Percentiles rank a stretch among this genome's conserved stretches.
These are phyloP conservation scores for Fusarium robinianum DNA, from an alignment of 2,329 filamentous ascomycete genomes.

Conservation along the genomic window DNA sequence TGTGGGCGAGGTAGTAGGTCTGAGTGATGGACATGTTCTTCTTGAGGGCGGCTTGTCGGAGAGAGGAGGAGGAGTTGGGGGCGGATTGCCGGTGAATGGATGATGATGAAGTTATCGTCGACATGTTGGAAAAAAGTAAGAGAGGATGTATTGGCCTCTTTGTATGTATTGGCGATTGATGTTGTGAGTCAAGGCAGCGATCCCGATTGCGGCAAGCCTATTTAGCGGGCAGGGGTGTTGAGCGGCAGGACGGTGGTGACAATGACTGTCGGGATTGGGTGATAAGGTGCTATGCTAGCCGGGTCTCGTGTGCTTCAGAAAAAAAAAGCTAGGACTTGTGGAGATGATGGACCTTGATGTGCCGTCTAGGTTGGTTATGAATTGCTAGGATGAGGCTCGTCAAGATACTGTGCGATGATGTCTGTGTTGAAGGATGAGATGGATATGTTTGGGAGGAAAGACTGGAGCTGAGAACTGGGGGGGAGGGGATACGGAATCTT, in stretches of 20 bases:
- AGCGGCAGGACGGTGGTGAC: conserved; percentile 33
- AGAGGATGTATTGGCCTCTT: conserved; percentile 28
- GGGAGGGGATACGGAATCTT: conserved; percentile 34
- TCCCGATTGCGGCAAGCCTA: conserved; percentile 38
- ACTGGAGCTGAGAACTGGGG: conserved; percentile 9
- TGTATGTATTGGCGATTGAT: conserved; percentile 33
- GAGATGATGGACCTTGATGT: conserved; percentile 19
- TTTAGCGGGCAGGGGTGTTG: conserved; percentile 38
- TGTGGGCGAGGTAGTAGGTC: conserved; percentile 98
- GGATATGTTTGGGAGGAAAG: conserved; percentile 15
- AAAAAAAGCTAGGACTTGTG: conserved; percentile 18
- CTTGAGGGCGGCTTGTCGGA: conserved; percentile 51
- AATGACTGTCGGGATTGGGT: conserved; percentile 38
- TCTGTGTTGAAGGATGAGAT: conserved; percentile 18
- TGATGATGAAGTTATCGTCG: conserved; percentile 35
- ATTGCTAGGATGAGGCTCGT: conserved; percentile 16
- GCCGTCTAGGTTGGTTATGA: conserved; percentile 10
- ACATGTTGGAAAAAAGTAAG: conserved; percentile 37
- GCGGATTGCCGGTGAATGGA: conserved; percentile 34
- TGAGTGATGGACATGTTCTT: conserved; percentile 97
- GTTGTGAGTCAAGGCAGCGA: conserved; percentile 37
- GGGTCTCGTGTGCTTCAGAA: conserved; percentile 14
- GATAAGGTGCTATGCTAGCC: conserved; percentile 35
- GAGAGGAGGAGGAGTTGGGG: conserved; percentile 34
- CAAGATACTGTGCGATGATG: conserved; percentile 5